Evolutionary conservation across 495 filamentous ascomycete genomes (phyloP).

Genomic region (Lasiosphaeria hispida): DNA sequence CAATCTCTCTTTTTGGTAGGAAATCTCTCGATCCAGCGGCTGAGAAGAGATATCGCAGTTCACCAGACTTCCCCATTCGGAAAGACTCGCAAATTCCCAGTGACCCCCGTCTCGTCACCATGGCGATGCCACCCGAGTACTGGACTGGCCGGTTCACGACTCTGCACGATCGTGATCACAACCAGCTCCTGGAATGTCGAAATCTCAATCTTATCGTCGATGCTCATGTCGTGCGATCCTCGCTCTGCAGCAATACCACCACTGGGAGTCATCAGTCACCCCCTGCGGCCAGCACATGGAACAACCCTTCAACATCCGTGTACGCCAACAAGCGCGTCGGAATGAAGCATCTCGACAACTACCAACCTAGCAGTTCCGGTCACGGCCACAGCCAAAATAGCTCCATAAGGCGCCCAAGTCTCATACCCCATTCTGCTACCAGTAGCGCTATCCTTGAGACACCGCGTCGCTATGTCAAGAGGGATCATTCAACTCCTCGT

Average conservation of each 20-base stretch:
- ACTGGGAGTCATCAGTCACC: not conserved
- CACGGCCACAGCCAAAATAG: not conserved
- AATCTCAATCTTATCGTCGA: conserved; percentile 31
- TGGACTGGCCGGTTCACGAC: conserved; percentile 58
- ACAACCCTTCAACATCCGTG: conserved; percentile 23
- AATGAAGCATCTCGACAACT: not conserved
- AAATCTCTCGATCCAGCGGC: conserved; percentile 3
- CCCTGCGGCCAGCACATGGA: conserved; percentile 18
- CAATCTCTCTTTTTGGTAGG: conserved; percentile 6
- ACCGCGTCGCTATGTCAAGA: not conserved
- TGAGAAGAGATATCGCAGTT: not conserved
- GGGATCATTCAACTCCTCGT: not conserved
- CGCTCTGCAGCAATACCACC: conserved; percentile 17
- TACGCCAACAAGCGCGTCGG: conserved; percentile 15
- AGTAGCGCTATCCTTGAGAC: conserved; percentile 28
- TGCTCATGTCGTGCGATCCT: conserved; percentile 20
- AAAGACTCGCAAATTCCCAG: not conserved
- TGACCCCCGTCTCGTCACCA: conserved; percentile 25
- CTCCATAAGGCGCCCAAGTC: not conserved
- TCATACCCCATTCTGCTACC: conserved; percentile 28
- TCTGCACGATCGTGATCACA: conserved; percentile 52
- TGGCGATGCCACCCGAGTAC: conserved; percentile 38
- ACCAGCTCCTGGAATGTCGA: conserved; percentile 36
- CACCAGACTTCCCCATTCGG: not conserved
- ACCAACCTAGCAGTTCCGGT: not conserved